phyloP scores from a whole-genome alignment of 2,329 filamentous ascomycete genomes.

The Cryphonectria japonica region DNA sequence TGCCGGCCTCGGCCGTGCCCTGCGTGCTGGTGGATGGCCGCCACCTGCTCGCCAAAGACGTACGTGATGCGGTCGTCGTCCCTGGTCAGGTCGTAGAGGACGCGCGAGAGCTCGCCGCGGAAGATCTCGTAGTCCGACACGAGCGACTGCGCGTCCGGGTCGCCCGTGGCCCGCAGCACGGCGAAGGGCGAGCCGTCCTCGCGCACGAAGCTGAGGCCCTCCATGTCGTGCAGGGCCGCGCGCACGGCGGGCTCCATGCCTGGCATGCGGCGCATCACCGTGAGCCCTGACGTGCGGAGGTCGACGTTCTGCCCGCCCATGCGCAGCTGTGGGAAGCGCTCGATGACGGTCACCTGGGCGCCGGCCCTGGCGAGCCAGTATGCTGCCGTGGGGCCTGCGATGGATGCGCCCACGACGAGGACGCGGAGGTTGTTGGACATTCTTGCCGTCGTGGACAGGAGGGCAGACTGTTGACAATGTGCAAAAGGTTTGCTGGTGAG shows the following conservation, averaged over 20 bases:
- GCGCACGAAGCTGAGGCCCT: constrained; percentile 48
- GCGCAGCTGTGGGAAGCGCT: constrained; percentile 34
- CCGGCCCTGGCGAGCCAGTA: constrained; percentile 38
- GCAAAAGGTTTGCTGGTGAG: no score
- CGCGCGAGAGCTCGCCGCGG: constrained; percentile 46
- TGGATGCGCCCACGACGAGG: constrained; percentile 38
- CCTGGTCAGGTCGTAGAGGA: constrained; percentile 29
- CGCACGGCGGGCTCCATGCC: constrained; percentile 43
- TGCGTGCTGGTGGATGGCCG: constrained; percentile 38
- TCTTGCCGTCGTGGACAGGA: background rate
- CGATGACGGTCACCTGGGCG: constrained; percentile 35
- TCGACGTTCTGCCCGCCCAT: constrained; percentile 42
- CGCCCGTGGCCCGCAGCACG: constrained; percentile 39
- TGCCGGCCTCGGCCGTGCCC: constrained; percentile 31
- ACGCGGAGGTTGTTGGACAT: constrained; percentile 37
- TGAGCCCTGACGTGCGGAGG: constrained; percentile 42
- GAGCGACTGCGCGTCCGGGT: constrained; percentile 46
- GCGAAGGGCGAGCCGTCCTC: constrained; percentile 43
- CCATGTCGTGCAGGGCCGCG: constrained; percentile 43
- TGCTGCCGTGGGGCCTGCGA: constrained; percentile 34
- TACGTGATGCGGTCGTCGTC: constrained; percentile 33
- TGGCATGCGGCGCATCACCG: constrained; percentile 44
- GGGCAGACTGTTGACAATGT: no score
- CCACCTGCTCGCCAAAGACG: constrained; percentile 37
- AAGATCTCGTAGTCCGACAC: constrained; percentile 54